Percentiles rank a stretch among this genome's conserved stretches.
phyloP scores from a whole-genome alignment of 192 early-diverging fungal genomes.

The Coemansia sp. region DNA sequence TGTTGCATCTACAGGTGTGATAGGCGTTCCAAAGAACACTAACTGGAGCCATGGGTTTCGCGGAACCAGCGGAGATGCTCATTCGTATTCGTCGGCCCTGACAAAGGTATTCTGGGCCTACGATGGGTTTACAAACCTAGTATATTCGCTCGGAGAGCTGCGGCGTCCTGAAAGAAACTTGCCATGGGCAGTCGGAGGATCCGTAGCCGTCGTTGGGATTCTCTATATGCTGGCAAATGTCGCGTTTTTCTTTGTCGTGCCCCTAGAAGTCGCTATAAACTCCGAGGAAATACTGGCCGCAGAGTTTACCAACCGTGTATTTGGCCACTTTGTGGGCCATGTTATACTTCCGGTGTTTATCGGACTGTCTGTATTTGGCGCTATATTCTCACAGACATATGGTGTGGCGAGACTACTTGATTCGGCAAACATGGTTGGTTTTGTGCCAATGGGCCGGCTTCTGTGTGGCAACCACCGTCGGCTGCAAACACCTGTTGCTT shows the following conservation, averaged over 20 bases:
- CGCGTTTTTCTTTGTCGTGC: slow-evolving; percentile 78
- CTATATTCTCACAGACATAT: slow-evolving; percentile 55
- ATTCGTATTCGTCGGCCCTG: slow-evolving; percentile 52
- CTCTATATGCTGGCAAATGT: slow-evolving; percentile 80
- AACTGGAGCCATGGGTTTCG: slow-evolving; percentile 62
- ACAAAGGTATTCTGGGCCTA: slow-evolving; percentile 59
- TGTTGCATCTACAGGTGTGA: slow-evolving; percentile 60
- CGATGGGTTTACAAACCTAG: slow-evolving; percentile 71
- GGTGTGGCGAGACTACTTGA: slow-evolving; percentile 55
- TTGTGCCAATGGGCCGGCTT: slow-evolving; percentile 48
- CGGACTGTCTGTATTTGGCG: slow-evolving; percentile 54
- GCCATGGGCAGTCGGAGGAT: slow-evolving; percentile 74
- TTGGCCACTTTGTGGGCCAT: slow-evolving; percentile 53
- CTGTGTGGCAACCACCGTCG: slow-evolving; percentile 47
- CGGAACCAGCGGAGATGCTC: slow-evolving; percentile 55
- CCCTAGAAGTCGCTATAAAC: slow-evolving; percentile 61
- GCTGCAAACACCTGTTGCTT: slow-evolving; percentile 47
- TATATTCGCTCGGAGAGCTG: slow-evolving; percentile 83
- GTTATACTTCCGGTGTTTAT: slow-evolving; percentile 56
- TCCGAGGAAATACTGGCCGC: slow-evolving; percentile 64
- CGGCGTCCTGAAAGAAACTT: slow-evolving; percentile 75
- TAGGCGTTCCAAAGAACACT: slow-evolving; percentile 23
- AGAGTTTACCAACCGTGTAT: slow-evolving; percentile 56
- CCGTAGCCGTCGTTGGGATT: slow-evolving; percentile 66
- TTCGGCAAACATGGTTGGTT: slow-evolving; percentile 54